Conservation (phyloP, 257 asterid species). For the Rauvolfia tetraphylla region DNA sequence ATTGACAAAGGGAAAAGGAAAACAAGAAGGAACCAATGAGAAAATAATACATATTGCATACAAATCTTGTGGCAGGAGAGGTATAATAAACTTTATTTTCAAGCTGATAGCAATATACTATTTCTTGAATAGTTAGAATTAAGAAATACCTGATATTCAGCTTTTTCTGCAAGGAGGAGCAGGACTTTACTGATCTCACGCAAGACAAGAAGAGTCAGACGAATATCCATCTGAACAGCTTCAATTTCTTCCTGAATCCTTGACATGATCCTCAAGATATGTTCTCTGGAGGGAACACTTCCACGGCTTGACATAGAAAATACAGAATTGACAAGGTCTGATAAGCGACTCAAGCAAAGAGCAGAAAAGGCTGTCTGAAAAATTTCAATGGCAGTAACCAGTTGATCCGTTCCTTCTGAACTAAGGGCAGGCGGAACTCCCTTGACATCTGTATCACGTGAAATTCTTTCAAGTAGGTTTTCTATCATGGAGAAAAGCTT, state of each 20-base stretch:
- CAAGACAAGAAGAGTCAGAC: conserved; percentile 80
- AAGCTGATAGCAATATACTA: background rate
- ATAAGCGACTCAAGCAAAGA: conserved; percentile 72
- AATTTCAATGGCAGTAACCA: conserved; percentile 65
- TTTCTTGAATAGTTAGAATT: conserved; percentile 1
- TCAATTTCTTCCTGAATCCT: conserved; percentile 92
- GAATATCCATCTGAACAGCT: conserved; percentile 87
- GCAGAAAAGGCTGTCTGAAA: conserved; percentile 79
- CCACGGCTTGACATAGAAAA: conserved; percentile 92
- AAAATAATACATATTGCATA: background rate
- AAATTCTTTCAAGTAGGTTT: conserved; percentile 85
- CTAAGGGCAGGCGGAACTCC: conserved; percentile 93
- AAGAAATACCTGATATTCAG: conserved; percentile 69
- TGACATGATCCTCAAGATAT: conserved; percentile 58
- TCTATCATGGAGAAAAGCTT: conserved; percentile 77
- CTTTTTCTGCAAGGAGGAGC: conserved; percentile 77
- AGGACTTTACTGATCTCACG: conserved; percentile 80
- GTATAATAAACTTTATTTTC: background rate
- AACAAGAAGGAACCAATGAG: conserved; percentile 6
- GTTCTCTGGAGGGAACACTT: conserved; percentile 80
- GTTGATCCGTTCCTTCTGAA: conserved; percentile 79
- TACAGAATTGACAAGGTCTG: conserved; percentile 78
- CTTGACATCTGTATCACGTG: conserved; percentile 98
- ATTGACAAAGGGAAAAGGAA: background rate
- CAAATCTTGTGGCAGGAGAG: background rate